Percentiles rank a stretch among this genome's conserved stretches.
These are phyloP conservation scores for Candida jianshihensis DNA, from an alignment of 805 yeast species.

Conservation along the genomic window DNA sequence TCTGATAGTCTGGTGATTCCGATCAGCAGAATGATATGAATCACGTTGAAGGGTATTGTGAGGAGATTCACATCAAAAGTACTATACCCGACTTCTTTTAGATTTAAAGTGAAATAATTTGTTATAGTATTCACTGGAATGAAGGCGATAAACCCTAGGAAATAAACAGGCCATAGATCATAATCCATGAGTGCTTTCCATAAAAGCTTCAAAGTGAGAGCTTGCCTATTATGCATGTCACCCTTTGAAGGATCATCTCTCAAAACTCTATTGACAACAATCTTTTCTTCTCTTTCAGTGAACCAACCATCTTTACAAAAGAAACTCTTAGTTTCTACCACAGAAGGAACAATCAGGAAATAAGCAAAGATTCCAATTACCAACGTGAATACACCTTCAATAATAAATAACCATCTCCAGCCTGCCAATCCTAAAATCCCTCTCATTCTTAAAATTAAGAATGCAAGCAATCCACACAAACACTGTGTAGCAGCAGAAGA, in stretches of 20 bases:
- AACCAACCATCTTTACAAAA: slow-evolving; percentile 47
- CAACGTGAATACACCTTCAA: slow-evolving; percentile 57
- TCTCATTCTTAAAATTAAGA: slow-evolving; percentile 46
- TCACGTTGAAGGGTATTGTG: slow-evolving; percentile 40
- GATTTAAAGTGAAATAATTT: slow-evolving; percentile 40
- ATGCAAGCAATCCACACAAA: slow-evolving; percentile 42
- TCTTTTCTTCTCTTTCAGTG: slow-evolving; percentile 47
- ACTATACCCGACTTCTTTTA: slow-evolving; percentile 42
- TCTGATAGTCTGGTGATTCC: slow-evolving; percentile 32
- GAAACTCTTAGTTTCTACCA: slow-evolving; percentile 45
- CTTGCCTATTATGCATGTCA: slow-evolving; percentile 58
- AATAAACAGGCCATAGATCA: slow-evolving; percentile 51
- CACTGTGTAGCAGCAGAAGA: slow-evolving; percentile 43
- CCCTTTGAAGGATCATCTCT: slow-evolving; percentile 66
- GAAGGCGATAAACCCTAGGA: slow-evolving; percentile 37
- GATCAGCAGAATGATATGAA: slow-evolving; percentile 32
- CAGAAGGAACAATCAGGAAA: slow-evolving; percentile 50
- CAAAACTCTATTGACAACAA: slow-evolving; percentile 50
- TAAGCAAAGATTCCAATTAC: slow-evolving; percentile 42
- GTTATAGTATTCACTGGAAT: slow-evolving; percentile 29
- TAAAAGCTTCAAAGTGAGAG: slow-evolving; percentile 33
- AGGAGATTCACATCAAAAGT: slow-evolving; percentile 45
- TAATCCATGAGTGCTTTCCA: slow-evolving; percentile 38
- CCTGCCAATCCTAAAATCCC: slow-evolving; percentile 41
- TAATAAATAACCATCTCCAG: slow-evolving; percentile 63